A percentile compares a stretch with the other conserved stretches of the same genome.
These are phyloP conservation scores for Termitomyces sp. DNA, from an alignment of 768 basidiomycete genomes.

Conservation along the genomic window DNA sequence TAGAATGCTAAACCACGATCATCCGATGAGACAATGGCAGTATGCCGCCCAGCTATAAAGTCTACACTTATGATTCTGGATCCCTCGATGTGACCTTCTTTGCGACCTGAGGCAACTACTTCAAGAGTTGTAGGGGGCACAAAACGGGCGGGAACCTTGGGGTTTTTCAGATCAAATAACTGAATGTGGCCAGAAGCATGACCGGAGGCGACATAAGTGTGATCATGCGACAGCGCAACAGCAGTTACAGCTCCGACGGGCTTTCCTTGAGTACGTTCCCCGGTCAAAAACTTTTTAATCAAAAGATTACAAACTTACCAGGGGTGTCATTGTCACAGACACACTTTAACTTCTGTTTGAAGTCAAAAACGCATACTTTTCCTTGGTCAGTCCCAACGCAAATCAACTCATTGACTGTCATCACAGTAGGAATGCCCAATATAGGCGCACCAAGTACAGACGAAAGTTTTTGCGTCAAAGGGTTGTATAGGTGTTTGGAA, in stretches of 20 bases:
- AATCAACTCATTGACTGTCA: constrained; percentile 83
- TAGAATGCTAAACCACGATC: constrained; percentile 91
- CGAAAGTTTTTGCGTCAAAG: constrained; percentile 52
- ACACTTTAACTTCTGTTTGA: constrained; percentile 77
- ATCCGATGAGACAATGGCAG: constrained; percentile 88
- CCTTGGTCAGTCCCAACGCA: constrained; percentile 86
- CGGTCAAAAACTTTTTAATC: constrained; percentile 6
- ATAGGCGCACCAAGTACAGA: constrained; percentile 53
- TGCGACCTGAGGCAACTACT: constrained; percentile 67
- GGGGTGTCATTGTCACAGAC: constrained; percentile 68
- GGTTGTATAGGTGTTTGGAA: constrained; percentile 50
- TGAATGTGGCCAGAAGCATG: constrained; percentile 82
- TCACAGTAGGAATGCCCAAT: constrained; percentile 67
- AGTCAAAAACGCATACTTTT: constrained; percentile 79
- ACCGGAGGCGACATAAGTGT: constrained; percentile 88
- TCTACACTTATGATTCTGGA: constrained; percentile 76
- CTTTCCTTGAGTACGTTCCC: constrained; percentile 38
- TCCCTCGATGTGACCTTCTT: constrained; percentile 81
- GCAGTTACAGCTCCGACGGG: constrained; percentile 78
- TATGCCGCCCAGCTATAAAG: constrained; percentile 90
- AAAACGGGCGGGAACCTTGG: constrained; percentile 60
- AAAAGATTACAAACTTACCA: constrained; percentile 36
- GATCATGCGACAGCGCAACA: constrained; percentile 86
- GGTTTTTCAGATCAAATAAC: constrained; percentile 75
- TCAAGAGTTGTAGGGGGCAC: constrained; percentile 65